Conservation (phyloP, 257 asterid genomes). For the Lithospermum erythrorhizon region DNA sequence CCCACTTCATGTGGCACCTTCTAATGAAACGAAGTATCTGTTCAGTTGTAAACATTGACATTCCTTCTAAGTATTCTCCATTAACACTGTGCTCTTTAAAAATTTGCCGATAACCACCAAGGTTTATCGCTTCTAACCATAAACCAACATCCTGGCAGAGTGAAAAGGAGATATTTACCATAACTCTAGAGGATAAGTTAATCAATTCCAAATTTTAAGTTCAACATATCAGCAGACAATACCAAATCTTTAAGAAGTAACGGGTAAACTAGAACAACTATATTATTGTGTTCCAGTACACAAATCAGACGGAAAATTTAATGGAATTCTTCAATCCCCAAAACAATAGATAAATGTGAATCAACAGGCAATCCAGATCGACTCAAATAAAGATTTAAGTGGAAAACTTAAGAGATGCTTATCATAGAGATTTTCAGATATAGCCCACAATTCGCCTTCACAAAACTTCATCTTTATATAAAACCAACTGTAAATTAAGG, state of each 20-base stretch:
- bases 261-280: neutral
- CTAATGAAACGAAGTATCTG: constrained; percentile 97
- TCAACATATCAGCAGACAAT: neutral
- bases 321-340: no score
- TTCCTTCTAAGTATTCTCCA: constrained; percentile 95
- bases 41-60: constrained; percentile 98
- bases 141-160: constrained; percentile 79
- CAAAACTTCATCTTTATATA: no score
- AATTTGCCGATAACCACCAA: constrained; percentile 74
- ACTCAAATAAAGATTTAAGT: no score
- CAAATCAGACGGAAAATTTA: neutral
- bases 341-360: no score
- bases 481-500: no score
- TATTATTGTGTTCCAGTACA: neutral
- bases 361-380: no score
- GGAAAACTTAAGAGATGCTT: no score
- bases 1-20: constrained; percentile 99
- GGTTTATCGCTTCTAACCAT: constrained; percentile 96
- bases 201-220: neutral
- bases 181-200: neutral
- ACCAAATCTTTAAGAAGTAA: no score
- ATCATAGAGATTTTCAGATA: no score
- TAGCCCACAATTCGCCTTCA: no score
- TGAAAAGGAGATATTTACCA: constrained; percentile 4
- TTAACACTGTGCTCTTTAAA: constrained; percentile 92